phyloP scores from a whole-genome alignment of 805 yeast genomes.

The Cyberlindnera veronae region DNA sequence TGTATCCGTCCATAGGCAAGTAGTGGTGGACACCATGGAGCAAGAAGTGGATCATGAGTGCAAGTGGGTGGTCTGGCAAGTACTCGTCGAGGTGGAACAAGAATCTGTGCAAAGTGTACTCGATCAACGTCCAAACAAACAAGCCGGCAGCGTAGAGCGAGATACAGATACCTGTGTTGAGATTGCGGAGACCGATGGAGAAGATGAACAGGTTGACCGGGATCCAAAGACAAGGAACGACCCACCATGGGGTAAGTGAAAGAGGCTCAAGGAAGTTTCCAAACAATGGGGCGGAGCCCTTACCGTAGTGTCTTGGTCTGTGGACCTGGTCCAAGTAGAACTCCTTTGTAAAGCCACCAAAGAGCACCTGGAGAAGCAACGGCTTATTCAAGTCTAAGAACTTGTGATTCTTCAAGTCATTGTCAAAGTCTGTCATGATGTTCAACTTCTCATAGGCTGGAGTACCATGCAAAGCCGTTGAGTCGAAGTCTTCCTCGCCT shows the following conservation, averaged over 20 bases:
- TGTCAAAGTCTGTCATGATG: conserved; percentile 72
- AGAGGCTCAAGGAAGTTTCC: conserved; percentile 94
- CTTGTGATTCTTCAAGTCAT: conserved; percentile 72
- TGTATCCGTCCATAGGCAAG: conserved; percentile 90
- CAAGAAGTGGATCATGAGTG: conserved; percentile 80
- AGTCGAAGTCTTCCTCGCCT: conserved; percentile 38
- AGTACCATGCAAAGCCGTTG: conserved; percentile 56
- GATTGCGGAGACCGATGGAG: conserved; percentile 51
- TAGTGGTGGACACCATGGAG: conserved; percentile 97
- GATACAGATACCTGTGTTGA: conserved; percentile 42
- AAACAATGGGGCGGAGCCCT: conserved; percentile 93
- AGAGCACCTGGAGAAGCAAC: conserved; percentile 72
- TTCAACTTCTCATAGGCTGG: conserved; percentile 73
- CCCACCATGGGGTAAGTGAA: conserved; percentile 91
- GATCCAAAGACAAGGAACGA: conserved; percentile 83
- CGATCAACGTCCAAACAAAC: conserved; percentile 89
- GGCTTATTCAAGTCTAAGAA: conserved; percentile 86
- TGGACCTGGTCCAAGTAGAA: conserved; percentile 95
- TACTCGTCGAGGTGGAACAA: conserved; percentile 87
- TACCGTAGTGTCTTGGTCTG: conserved; percentile 96
- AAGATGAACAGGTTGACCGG: conserved; percentile 71
- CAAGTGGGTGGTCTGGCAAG: conserved; percentile 75
- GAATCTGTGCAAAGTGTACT: conserved; percentile 84
- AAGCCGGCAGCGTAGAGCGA: conserved; percentile 75
- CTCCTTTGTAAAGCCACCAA: conserved; percentile 74